Evolutionary conservation across 192 early-diverging fungal genomes (phyloP), one percentile per base, ranked within the genome.

Genomic region (Coemansia javaensis): DNA sequence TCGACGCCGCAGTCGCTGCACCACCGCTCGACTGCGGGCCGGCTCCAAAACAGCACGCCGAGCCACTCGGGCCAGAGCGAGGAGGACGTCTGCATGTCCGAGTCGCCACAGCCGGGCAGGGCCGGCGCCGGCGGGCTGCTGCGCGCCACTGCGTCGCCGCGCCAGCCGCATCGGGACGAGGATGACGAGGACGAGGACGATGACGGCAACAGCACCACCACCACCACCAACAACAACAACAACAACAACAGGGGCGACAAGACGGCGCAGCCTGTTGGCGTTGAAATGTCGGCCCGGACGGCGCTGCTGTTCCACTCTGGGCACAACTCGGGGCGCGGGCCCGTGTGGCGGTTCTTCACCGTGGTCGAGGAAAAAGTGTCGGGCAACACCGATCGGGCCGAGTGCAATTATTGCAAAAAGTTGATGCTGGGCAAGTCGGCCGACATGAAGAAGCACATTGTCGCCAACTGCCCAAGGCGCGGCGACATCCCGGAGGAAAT

Each of bases 391-490:
- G 72, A 75, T 45, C 72, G 72, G 7, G 72, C 72, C 28, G 65
- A 75, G 41, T 75, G 72, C 14, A 36, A 68, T 39, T 60, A 68
- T n/a, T 75, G 72, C 50, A 42, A 57, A 21, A 75, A 75, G 53
- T 59, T 53, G 40, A 75, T 75, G 72, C 53, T 75, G 60, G 72
- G 72, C 11, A 75, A 75, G 43, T 68, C 65, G 15, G 72, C 72
- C 1, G 72, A 75, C 18, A 75, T 75, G 72, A 75, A 75, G 44
- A 66, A 64, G 33, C 72, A 75, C 33, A 64, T 75, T 54, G 66
- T 75, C 17, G 39, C 51, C 22, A 52, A 48, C 47, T 75, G 72
- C 31, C 72, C 72, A 11, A 54, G 52, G 33, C 50, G 64, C 6
- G 22, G 50, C 45, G 41, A 51, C 1, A 75, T 75, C 22, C 42